Percentiles rank a stretch among this genome's conserved stretches.
Conservation (phyloP, 176 grass and related monocot species). For the Ananas comosus region DNA sequence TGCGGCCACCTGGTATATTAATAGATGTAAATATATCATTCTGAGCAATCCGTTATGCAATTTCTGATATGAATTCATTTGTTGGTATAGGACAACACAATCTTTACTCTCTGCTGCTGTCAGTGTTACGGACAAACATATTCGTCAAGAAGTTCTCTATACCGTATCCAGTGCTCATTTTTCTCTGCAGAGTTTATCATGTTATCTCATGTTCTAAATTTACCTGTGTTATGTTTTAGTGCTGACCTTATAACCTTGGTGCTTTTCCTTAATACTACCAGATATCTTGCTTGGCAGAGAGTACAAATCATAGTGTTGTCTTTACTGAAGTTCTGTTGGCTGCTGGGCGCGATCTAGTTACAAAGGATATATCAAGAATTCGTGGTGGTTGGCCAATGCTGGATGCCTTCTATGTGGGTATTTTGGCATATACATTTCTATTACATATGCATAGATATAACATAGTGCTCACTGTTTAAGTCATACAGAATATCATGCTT, state of each 20-base stretch:
- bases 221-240: not conserved
- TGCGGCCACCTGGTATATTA: constrained; percentile 14
- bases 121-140: constrained; percentile 64
- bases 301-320: constrained; percentile 62
- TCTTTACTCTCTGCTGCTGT: constrained; percentile 76
- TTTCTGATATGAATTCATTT: constrained; percentile 10
- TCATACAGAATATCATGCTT: no score
- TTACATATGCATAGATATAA: not conserved
- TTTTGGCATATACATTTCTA: constrained; percentile 1
- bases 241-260: not conserved
- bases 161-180: constrained; percentile 62
- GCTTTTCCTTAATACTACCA: constrained; percentile 40
- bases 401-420: constrained; percentile 85
- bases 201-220: constrained; percentile 2
- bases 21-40: not conserved
- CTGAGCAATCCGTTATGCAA: not conserved
- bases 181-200: not conserved
- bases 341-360: constrained; percentile 82
- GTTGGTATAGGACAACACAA: constrained; percentile 64
- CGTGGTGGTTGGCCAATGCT: constrained; percentile 92
- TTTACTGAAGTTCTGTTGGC: constrained; percentile 87
- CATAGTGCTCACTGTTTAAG: not conserved
- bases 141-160: constrained; percentile 73
- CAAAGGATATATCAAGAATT: constrained; percentile 87
- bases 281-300: constrained; percentile 95